phyloP scores from a whole-genome alignment of 2,329 filamentous ascomycete species.

The Mycogone perniciosa region DNA sequence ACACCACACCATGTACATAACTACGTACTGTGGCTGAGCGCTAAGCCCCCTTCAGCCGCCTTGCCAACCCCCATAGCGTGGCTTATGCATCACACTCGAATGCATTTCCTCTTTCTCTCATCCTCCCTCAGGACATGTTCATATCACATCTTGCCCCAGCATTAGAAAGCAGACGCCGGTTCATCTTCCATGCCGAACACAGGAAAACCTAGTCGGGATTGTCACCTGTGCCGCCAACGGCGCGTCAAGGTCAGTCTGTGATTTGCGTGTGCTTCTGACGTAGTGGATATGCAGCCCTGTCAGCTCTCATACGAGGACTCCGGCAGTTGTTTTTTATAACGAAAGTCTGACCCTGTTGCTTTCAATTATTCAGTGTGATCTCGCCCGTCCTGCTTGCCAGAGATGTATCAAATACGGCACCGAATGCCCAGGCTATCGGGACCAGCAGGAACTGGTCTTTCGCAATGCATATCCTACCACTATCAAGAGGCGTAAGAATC shows the following conservation, averaged over 20 bases:
- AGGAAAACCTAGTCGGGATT: slow-evolving; percentile 35
- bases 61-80: no score
- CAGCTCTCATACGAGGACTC: neutral
- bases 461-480: slow-evolving; percentile 27
- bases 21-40: no score
- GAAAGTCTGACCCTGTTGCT: neutral
- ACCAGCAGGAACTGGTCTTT: slow-evolving; percentile 35
- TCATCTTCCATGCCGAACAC: slow-evolving; percentile 32
- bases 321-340: no score
- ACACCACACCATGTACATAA: no score
- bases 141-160: no score
- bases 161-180: no score
- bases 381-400: slow-evolving; percentile 32
- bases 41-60: no score
- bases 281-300: neutral
- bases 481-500: slow-evolving; percentile 27
- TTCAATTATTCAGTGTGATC: slow-evolving; percentile 29
- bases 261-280: slow-evolving; percentile 9
- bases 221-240: slow-evolving; percentile 34
- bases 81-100: no score
- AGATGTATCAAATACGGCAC: slow-evolving; percentile 36
- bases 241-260: slow-evolving; percentile 33
- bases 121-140: no score
- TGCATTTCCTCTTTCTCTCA: no score
- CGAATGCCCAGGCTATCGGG: slow-evolving; percentile 34